Percentiles rank a stretch among this genome's conserved stretches.
Evolutionary conservation across 2,329 filamentous ascomycete species (phyloP).

Genomic region (Hymenoscyphus albidus): DNA sequence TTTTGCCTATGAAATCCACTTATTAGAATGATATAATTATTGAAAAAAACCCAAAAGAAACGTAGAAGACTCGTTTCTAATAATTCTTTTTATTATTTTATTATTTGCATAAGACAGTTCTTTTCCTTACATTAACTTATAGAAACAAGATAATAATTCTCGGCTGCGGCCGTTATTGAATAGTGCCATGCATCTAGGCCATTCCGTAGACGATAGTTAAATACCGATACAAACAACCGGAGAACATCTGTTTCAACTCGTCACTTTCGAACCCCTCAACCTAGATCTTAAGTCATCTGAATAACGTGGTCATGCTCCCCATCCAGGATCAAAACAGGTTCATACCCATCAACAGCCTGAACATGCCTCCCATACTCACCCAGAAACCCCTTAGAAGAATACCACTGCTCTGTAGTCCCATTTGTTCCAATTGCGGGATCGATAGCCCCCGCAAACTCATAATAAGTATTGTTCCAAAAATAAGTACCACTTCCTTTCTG

Average conservation of each 20-base stretch:
- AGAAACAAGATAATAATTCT: too few relatives aligned
- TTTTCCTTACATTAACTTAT: not conserved
- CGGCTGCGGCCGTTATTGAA: too few relatives aligned
- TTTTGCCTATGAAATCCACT: too few relatives aligned
- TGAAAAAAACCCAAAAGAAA: too few relatives aligned
- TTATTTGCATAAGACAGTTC: not conserved
- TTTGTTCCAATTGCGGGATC: slow-evolving; percentile 20
- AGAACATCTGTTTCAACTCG: not conserved
- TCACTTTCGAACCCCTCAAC: not conserved
- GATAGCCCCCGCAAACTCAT: slow-evolving; percentile 25
- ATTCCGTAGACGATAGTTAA: too few relatives aligned
- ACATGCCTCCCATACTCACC: slow-evolving; percentile 25
- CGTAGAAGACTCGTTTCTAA: too few relatives aligned
- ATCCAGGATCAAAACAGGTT: slow-evolving; percentile 23
- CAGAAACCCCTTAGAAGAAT: slow-evolving; percentile 14
- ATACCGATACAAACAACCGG: not conserved
- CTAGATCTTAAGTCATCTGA: slow-evolving; percentile 16
- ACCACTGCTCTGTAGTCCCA: slow-evolving; percentile 26
- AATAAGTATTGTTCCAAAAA: slow-evolving; percentile 28
- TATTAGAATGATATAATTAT: too few relatives aligned
- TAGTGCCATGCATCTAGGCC: too few relatives aligned
- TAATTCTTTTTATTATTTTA: too few relatives aligned
- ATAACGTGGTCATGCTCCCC: slow-evolving; percentile 17
- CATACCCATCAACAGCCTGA: slow-evolving; percentile 26
- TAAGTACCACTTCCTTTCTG: slow-evolving; percentile 24